Evolutionary conservation across 2,329 filamentous ascomycete species (phyloP).

Genomic region (Botrytis deweyae): DNA sequence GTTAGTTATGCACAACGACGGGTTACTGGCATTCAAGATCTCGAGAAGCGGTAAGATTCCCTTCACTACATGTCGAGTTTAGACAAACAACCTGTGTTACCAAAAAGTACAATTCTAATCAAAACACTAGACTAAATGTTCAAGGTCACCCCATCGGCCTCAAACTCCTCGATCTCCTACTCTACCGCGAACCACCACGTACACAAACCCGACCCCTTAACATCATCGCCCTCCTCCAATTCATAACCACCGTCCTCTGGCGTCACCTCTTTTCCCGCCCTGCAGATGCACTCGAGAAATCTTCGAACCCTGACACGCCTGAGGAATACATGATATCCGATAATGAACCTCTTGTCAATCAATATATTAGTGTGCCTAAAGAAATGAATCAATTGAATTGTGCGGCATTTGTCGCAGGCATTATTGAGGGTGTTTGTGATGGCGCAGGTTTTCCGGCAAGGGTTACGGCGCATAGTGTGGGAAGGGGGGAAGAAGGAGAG

Average conservation of each 20-base stretch:
- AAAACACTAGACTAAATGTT: slow-evolving; percentile 67
- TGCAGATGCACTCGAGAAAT: slow-evolving; percentile 91
- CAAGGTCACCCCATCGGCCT: slow-evolving; percentile 94
- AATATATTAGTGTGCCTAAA: slow-evolving; percentile 86
- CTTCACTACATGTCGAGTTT: not conserved
- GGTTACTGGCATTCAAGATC: slow-evolving; percentile 88
- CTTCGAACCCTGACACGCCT: slow-evolving; percentile 73
- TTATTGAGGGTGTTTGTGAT: slow-evolving; percentile 94
- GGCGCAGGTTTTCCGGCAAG: slow-evolving; percentile 85
- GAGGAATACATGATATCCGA: slow-evolving; percentile 99
- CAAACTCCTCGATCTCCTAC: slow-evolving; percentile 90
- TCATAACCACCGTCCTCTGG: slow-evolving; percentile 92
- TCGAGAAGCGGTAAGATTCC: slow-evolving; percentile 74
- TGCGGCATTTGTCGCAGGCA: slow-evolving; percentile 90
- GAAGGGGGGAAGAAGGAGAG: slow-evolving; percentile 58
- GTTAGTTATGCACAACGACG: slow-evolving; percentile 89
- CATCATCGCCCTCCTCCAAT: slow-evolving; percentile 88
- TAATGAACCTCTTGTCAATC: slow-evolving; percentile 94
- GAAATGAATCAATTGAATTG: slow-evolving; percentile 98
- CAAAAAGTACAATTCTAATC: not conserved
- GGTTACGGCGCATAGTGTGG: slow-evolving; percentile 84
- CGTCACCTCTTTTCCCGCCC: slow-evolving; percentile 86
- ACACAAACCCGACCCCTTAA: slow-evolving; percentile 76
- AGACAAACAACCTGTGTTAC: not conserved
- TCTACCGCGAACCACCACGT: slow-evolving; percentile 74